Evolutionary conservation across 176 grass and related monocot genomes (phyloP), one percentile per base, ranked within the genome.

Genomic region (Zoysia pacifica): DNA sequence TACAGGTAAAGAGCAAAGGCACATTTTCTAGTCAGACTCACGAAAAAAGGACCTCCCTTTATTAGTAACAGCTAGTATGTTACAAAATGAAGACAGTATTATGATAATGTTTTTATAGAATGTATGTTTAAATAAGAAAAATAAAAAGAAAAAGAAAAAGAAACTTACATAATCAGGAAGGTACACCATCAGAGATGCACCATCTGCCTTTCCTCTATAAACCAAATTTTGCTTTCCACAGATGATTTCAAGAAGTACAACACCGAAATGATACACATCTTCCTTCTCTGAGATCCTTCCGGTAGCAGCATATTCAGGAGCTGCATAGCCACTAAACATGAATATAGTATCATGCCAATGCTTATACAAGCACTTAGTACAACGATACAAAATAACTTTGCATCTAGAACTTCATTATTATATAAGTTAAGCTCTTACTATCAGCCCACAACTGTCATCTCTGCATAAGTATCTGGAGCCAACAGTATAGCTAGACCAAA

Each of bases 251-350:
- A 85, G 43, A 42, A 56, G 65, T 65, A 89, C 41, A 5, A 89
- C 49, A 15, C 87, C 87, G 2, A 89, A 89, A 37, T 79, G 62
- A 41, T 85, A 89, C n/a, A 90, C 83, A 40, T 90, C 87, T 20
- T 78, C 50, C 13, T 86, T 90, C 11, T 72, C 59, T 0, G 87
- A 86, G 47, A 90, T 63, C 5, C 19, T 52, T 12, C 87, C 87
- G 6, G 74, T 81, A 67, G 58, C n/a, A 77, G 55, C 51, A 41
- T 89, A 89, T 63, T 82, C 73, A 66, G 87, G 82, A 81, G 62
- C 77, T 69, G 78, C 62, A 66, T 89, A 89, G 1, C 82, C 87
- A 66, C 87, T 89, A 62, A 63, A 59, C 5, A 62, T 59, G 48
- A 12, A 65, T 9, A 61, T 43, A 66, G 47, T 54, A n/a, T n/a